These are phyloP conservation scores for Russula virescens DNA, from an alignment of 768 basidiomycete species.

Conservation along the genomic window DNA sequence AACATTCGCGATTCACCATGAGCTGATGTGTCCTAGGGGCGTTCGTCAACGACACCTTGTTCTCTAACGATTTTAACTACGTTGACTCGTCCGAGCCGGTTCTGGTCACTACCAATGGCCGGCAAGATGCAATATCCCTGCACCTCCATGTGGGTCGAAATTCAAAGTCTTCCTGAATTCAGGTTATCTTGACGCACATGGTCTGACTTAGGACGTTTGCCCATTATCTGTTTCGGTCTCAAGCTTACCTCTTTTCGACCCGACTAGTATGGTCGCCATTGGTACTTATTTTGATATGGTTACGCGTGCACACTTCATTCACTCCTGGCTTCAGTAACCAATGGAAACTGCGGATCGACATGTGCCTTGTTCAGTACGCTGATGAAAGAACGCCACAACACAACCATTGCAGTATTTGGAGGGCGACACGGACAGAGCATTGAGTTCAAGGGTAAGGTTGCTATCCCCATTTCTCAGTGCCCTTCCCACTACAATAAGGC, in stretches of 20 bases:
- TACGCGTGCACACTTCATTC: not conserved
- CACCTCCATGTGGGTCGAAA: conserved; percentile 31
- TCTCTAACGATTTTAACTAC: conserved; percentile 31
- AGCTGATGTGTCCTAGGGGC: conserved; percentile 25
- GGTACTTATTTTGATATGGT: conserved; percentile 2
- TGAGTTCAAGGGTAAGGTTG: conserved; percentile 40
- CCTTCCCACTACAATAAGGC: not conserved
- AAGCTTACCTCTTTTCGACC: conserved; percentile 16
- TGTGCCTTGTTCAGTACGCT: conserved; percentile 53
- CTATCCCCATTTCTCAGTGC: not conserved
- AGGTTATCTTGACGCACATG: too few relatives aligned
- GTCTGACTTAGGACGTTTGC: conserved; percentile 34
- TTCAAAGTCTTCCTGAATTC: not conserved
- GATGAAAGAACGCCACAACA: conserved; percentile 47
- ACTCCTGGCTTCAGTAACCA: conserved; percentile 11
- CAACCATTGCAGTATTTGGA: conserved; percentile 48
- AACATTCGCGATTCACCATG: not conserved
- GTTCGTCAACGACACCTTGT: conserved; percentile 32
- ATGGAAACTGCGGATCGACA: conserved; percentile 45
- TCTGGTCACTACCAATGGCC: conserved; percentile 30
- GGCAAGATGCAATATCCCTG: conserved; percentile 29
- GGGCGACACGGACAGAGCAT: conserved; percentile 44
- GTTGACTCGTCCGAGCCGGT: conserved; percentile 29
- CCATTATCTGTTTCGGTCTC: conserved; percentile 13
- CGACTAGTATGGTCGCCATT: conserved; percentile 19